Evolutionary conservation across 2,329 filamentous ascomycete genomes (phyloP), one percentile per base, ranked within the genome.

Genomic region (Colletotrichum lupini): DNA sequence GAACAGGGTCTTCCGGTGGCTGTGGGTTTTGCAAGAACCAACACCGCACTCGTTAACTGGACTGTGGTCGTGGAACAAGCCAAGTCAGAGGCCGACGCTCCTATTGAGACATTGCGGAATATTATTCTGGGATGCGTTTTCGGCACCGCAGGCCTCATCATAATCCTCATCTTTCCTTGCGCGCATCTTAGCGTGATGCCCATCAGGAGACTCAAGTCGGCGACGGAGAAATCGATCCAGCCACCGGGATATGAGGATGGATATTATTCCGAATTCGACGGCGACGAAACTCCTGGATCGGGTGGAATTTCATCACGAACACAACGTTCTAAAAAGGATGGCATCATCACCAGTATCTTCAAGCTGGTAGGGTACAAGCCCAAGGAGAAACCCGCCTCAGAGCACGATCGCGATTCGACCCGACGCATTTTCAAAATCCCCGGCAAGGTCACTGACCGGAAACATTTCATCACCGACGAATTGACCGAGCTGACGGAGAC

Each of bases 111-210:
- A 24, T 86, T 98, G n/a, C 91, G 94, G 24, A 92, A 92, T 60
- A 94, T 98, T 63, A 88, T 98, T 1, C 83, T 98, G 2, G 94
- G 91, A 5, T 97, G 94, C 74, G 93, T 97, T 0, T 97, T 98
- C 80, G 94, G 93, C 1, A 96, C 95, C 0, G 88, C 92, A 14
- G 95, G 92, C 0, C 86, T 93, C 5, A 89, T 97, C 64, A 80
- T 95, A 3, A 74, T 97, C 9, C 80, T 97, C 1, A 87, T 94
- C 2, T 88, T 95, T 49, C 94, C 95, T 0, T 91, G 95, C 49
- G 94, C 95, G 1, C 95, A 98, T 79, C 90, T 93, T 73, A 93
- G 93, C 61, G 94, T 97, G 59, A 86, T 92, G 76, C 95, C 95
- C 0, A 98, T 97, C 76, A 87, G 93, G 63, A 88, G 93, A 75